A percentile compares a stretch with the other conserved stretches of the same genome.
phyloP scores from a whole-genome alignment of 192 early-diverging fungal species.

The Coemansia sp. region DNA sequence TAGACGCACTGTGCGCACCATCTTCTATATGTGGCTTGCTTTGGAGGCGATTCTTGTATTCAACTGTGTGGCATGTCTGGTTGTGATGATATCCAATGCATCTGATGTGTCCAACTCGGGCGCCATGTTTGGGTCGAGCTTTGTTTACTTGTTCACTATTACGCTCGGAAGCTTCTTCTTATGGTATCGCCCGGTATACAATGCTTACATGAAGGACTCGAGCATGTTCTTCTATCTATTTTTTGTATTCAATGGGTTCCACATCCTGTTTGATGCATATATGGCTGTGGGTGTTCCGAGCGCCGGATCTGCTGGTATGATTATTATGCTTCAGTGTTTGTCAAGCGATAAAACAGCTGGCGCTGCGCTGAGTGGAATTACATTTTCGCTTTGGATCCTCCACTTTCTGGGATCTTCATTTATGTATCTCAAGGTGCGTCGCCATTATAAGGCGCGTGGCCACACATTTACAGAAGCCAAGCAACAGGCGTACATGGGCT shows the following conservation, averaged over 20 bases:
- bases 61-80: slow-evolving; percentile 79
- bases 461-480: slow-evolving; percentile 76
- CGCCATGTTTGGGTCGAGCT: slow-evolving; percentile 76
- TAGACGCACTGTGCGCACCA: slow-evolving; percentile 62
- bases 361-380: slow-evolving; percentile 65
- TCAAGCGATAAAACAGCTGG: slow-evolving; percentile 66
- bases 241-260: slow-evolving; percentile 85
- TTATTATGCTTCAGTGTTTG: slow-evolving; percentile 72
- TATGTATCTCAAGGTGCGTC: slow-evolving; percentile 60
- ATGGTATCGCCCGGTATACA: slow-evolving; percentile 89
- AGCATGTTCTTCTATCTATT: slow-evolving; percentile 85
- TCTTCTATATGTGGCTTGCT: slow-evolving; percentile 76
- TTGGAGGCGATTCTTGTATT: slow-evolving; percentile 68
- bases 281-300: slow-evolving; percentile 86
- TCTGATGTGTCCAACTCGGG: slow-evolving; percentile 65
- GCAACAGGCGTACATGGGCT: slow-evolving; percentile 59
- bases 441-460: slow-evolving; percentile 67
- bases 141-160: slow-evolving; percentile 76
- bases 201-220: slow-evolving; percentile 83
- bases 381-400: slow-evolving; percentile 66
- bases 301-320: slow-evolving; percentile 78
- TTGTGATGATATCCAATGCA: slow-evolving; percentile 68
- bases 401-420: slow-evolving; percentile 64
- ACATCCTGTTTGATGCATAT: slow-evolving; percentile 77
- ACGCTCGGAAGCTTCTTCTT: slow-evolving; percentile 73